Base-by-base conservation (phyloP, 2,329 filamentous ascomycete genomes). In the Aschersonia sp. region DNA sequence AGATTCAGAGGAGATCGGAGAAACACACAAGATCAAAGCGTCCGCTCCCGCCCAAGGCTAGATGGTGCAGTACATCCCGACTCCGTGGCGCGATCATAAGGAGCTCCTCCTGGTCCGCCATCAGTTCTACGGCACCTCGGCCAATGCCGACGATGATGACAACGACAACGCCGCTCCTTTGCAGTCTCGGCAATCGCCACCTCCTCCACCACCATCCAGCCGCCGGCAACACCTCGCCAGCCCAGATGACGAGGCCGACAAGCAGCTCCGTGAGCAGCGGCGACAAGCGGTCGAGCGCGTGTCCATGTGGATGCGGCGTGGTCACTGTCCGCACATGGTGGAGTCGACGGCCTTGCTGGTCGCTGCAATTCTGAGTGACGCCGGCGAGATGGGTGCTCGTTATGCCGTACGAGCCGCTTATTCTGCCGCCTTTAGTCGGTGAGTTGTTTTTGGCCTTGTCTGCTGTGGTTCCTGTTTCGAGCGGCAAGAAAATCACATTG, bases 321-420 rank as follows among this genome's bases (percentile, higher is more conserved):
- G 81, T 53, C 78, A 78, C 56, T 83, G 87, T 52, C 85, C 86
- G 47, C 83, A 90, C 66, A 72, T 87, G 63, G 76, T 90, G 47
- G 85, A 90, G 65, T 85, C 82, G 37, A 89, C 85, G 42, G 83
- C 82, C 3, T 73, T 87, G 52, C 69, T 92, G 50, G 77, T 78
- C 54, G 79, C 83, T 51, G 84, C 83, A 31, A 67, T 81, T 22
- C 65, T 88, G 46, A 76, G 79, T 57, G 84, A 88, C 65, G 40
- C 11, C 11, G 40, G 14, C 11, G 11, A 42, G 68, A 70, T 51
- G 60, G 61, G 58, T 42, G 57, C 56, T 9, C 43, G 41, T 32
- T 81, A 84, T 63, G 76, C 79, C 44, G 70, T 82, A 42, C 71
- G 82, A 46, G 76, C 83, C 48, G 74, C 83, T 42, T 89, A 90